phyloP scores from a whole-genome alignment of 805 yeast species.

The Candida mattraensis region DNA sequence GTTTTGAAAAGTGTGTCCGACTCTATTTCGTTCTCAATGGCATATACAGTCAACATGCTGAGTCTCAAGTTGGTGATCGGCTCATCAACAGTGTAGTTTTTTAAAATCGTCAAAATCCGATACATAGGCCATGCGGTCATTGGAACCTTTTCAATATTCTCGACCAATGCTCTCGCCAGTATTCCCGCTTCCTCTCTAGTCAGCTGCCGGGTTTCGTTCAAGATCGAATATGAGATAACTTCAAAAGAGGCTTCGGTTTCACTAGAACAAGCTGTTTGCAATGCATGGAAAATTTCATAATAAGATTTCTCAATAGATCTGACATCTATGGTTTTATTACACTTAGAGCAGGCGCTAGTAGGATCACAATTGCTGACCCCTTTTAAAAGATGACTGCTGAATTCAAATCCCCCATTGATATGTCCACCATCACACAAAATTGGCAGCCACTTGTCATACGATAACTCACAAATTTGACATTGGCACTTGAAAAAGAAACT shows the following conservation, averaged over 20 bases:
- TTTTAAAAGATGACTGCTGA: too few relatives aligned
- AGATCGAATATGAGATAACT: conserved; percentile 4
- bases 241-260: conserved; percentile 1
- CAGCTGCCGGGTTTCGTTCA: conserved; percentile 6
- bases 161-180: conserved; percentile 4
- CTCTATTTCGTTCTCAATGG: conserved; percentile 13
- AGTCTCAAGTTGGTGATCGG: conserved; percentile 15
- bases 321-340: too few relatives aligned
- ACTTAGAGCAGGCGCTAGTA: too few relatives aligned
- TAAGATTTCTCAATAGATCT: too few relatives aligned
- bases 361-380: too few relatives aligned
- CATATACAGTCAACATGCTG: conserved; percentile 12
- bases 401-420: conserved; percentile 5
- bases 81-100: conserved; percentile 8
- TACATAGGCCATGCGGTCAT: conserved; percentile 25
- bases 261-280: conserved; percentile 9
- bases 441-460: conserved; percentile 31
- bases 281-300: conserved; percentile 3
- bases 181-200: not conserved
- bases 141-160: conserved; percentile 11
- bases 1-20: conserved; percentile 3
- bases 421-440: conserved; percentile 21
- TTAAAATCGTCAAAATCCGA: conserved; percentile 12
- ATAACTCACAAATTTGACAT: conserved; percentile 31
- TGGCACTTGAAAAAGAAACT: conserved; percentile 37